Base-by-base conservation (phyloP, 176 grass and related monocot species). In the Carex pumila region DNA sequence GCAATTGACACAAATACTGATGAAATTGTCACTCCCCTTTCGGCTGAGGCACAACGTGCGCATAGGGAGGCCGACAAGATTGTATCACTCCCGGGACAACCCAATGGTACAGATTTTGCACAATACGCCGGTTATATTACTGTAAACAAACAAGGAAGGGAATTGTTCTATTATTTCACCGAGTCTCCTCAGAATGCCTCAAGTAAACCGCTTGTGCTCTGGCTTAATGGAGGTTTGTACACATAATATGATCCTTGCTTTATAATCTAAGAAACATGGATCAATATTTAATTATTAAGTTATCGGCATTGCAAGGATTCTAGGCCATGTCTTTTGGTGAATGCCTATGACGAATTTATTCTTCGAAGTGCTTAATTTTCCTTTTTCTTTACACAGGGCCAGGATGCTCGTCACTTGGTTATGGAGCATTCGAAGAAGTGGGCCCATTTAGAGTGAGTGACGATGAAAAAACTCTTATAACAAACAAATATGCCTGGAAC, bases 401-500 rank as follows among this genome's bases (percentile, higher is more conserved):
- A 86, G 95, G 95, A 52, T 98, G 95, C 65, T 98, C 95, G 71
- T 98, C 95, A 14, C 86, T 98, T 64, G 95, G 95, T 45, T 92
- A 94, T 75, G 95, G 95, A 71, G 95, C 95, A 12, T 94, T 98
- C 82, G 92, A 92, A 80, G 95, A 98, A 88, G 94, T 94, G 85
- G 95, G 95, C 2, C 92, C 92, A 79, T 98, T 98, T 83, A 89
- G 95, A 80, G 90, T 93, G 61, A 98, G 86, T 32, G 41, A 69
- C 5, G 50, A 67, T 84, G 91, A 87, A 55, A 85, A 90, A 61
- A 85, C 78, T 61, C 92, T 98, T 12, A 77, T 84, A 81, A 88
- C 71, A 49, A 94, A 98, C 84, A 89, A 94, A 80, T 91, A 91
- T 85, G 88, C 92, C 79, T 98, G 95, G 92, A 98, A 98, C 87